phyloP scores from a whole-genome alignment of 164 flowering plant genomes.

The Magnolia kwangsiensis region DNA sequence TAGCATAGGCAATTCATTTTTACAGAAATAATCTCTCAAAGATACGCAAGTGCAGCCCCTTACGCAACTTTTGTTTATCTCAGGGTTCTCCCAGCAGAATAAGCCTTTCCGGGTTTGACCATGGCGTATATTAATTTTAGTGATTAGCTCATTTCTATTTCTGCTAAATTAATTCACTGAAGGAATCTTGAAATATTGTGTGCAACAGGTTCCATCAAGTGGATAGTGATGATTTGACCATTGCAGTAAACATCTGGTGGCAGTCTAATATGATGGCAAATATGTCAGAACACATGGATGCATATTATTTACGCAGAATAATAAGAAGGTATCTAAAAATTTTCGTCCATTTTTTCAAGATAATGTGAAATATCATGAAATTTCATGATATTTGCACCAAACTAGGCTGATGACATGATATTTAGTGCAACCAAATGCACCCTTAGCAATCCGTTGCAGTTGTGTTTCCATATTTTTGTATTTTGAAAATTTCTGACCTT shows the following conservation, averaged over 20 bases:
- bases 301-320: conserved; percentile 80
- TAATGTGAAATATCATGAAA: background rate
- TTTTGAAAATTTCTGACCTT: background rate
- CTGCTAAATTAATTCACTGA: conserved; percentile 1
- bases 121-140: too few species aligned
- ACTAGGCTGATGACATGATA: too few species aligned
- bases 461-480: background rate
- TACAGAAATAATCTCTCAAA: too few species aligned
- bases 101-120: too few species aligned
- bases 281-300: conserved; percentile 90
- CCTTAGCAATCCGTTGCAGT: background rate
- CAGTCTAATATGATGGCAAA: conserved; percentile 60
- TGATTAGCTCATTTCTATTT: background rate
- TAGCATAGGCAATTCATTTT: too few species aligned
- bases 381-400: too few species aligned
- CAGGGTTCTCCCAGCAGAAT: too few species aligned
- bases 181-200: conserved; percentile 3
- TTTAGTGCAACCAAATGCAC: too few species aligned
- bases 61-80: too few species aligned
- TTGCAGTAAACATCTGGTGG: conserved; percentile 98
- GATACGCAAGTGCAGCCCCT: too few species aligned
- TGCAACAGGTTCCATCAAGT: conserved; percentile 89
- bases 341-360: background rate
- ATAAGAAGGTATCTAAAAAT: conserved; percentile 54
- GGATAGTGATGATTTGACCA: conserved; percentile 79